Base-by-base conservation (phyloP, 345 rosid genomes). In the Theobroma cacao region DNA sequence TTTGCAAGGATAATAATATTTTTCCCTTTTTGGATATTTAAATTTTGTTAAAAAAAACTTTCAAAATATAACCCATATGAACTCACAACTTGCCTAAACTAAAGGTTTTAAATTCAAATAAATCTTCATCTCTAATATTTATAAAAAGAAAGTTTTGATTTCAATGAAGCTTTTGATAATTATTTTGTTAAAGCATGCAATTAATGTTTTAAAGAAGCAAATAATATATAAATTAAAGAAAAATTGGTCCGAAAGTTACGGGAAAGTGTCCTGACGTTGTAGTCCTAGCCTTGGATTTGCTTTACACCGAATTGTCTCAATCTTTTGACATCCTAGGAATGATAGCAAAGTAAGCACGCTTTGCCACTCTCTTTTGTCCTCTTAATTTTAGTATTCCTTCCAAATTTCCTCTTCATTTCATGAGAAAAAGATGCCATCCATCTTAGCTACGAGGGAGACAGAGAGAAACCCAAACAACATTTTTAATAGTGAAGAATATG, bases 311-410 rank as follows among this genome's bases (percentile, higher is more conserved):
- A 87, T 66, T 83, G 79, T 80, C 79, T 59, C 63, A 1, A 26
- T 22, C 38, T 66, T 76, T 63, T 66, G 17, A 9, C 53, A 20
- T 68, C 75, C 40, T 43, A 11, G 79, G 61, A 79, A 87, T 86
- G 84, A 86, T 89, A 76, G 43, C 86, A 86, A 72, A 77, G 79
- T 34, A 79, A 77, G 86, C 92, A 84, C 86, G 90, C 92, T 78
- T 83, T 76, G 13, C 34, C 61, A 58, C 30, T 61, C 59, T 47
- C 34, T 62, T 31, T 75, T 41, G 3, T 26, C 31, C 26, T 60
- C 9, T 66, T 24, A n/a, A 28, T 52, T 34, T 55, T 75, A 18
- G n/a, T 17, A 34, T 12, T 4, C 0, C 1, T 7, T 14, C 1
- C 4, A 28, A 15, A 47, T 45, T 69, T 69, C 13, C 30, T 20